phyloP scores from a whole-genome alignment of 1,284 basidiomycete genomes.

The Tilletia caries region DNA sequence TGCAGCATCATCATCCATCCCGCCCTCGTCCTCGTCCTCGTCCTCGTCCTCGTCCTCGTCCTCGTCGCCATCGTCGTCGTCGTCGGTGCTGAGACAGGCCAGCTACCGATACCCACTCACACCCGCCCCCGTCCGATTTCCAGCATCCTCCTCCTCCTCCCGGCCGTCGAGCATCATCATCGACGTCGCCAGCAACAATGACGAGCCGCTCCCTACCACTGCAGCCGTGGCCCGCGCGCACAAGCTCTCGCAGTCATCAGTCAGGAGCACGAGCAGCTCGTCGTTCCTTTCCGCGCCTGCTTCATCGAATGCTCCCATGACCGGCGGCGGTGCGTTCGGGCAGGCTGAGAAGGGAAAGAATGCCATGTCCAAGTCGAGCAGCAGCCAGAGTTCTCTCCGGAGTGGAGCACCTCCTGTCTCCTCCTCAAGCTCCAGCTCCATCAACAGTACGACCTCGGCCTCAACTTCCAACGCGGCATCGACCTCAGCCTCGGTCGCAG shows the following conservation, averaged over 20 bases:
- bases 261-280: too few species aligned
- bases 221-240: not conserved
- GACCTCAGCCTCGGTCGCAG: not conserved
- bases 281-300: too few species aligned
- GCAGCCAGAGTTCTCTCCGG: too few species aligned
- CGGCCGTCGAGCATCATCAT: not conserved
- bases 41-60: not conserved
- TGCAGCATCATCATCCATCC: too few species aligned
- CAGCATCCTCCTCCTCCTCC: not conserved
- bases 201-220: not conserved
- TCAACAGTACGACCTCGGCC: not conserved
- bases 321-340: too few species aligned
- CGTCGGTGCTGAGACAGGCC: not conserved
- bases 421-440: not conserved
- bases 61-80: not conserved
- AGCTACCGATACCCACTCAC: not conserved
- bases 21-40: not conserved
- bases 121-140: slow-evolving; percentile 3
- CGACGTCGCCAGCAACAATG: not conserved
- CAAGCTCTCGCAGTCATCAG: too few species aligned
- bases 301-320: too few species aligned
- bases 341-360: too few species aligned
- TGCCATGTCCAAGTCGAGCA: too few species aligned
- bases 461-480: not conserved
- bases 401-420: not conserved